A percentile compares a stretch with the other conserved stretches of the same genome.
phyloP scores from a whole-genome alignment of 148 eudicot species.

The Cornus suecica region DNA sequence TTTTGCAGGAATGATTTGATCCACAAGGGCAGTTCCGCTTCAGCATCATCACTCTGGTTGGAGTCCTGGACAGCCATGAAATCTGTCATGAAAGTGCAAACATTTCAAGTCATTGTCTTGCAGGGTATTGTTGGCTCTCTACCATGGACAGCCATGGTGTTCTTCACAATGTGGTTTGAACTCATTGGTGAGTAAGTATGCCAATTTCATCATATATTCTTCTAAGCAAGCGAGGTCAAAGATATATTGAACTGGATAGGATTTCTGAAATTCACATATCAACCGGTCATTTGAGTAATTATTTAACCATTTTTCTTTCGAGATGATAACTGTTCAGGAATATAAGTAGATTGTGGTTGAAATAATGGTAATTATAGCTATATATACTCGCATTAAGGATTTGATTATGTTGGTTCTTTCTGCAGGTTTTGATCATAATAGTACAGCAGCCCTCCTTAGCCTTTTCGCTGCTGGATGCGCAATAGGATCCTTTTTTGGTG shows the following conservation, averaged over 20 bases:
- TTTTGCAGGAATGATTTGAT: conserved; percentile 51
- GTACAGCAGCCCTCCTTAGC: conserved; percentile 71
- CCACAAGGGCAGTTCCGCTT: conserved; percentile 30
- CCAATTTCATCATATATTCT: neutral
- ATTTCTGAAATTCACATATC: neutral
- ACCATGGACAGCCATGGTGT: conserved; percentile 98
- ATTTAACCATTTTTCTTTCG: neutral
- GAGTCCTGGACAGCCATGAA: conserved; percentile 84
- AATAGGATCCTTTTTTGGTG: conserved; percentile 75
- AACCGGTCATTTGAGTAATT: neutral
- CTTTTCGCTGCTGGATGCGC: conserved; percentile 77
- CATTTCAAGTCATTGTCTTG: conserved; percentile 89
- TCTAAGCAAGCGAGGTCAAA: neutral
- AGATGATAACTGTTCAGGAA: neutral
- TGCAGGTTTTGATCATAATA: conserved; percentile 80
- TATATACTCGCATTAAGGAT: neutral
- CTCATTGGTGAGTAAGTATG: conserved; percentile 65
- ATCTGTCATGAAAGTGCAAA: conserved; percentile 59
- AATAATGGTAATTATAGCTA: neutral
- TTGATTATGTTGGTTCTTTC: neutral
- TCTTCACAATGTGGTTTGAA: conserved; percentile 92
- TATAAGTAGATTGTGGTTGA: neutral
- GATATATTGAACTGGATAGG: neutral
- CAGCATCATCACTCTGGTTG: conserved; percentile 55
- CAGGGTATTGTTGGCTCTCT: conserved; percentile 93